Base-by-base conservation (phyloP, 1,139 yeast genomes). In the Debaryomyces fabryi region DNA sequence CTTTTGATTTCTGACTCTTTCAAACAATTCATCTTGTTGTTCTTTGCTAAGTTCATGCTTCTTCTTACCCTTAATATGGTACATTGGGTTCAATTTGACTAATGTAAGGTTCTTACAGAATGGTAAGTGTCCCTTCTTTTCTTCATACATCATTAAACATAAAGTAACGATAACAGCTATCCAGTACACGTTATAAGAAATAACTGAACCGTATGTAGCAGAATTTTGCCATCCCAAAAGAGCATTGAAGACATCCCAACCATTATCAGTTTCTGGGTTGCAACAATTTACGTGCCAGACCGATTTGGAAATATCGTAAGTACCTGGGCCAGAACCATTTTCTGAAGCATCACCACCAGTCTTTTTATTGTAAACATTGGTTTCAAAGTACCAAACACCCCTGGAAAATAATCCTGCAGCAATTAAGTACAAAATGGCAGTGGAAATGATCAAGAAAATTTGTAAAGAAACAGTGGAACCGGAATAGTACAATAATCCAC, bases 281-380 rank as follows among this genome's bases (percentile, higher is more conserved):
- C 97, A 91, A 72, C 97, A 91, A 76, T 91, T 90, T 53, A 91
- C 92, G 68, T 91, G 97, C 90, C 96, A 91, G 15, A 91, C 96
- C 7, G 89, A 71, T 60, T 80, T 78, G 49, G 75, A 61, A 57
- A 90, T 82, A 67, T 91, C 86, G 67, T 91, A 91, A 38, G 96
- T 85, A 62, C 97, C 97, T 43, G 96, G 92, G 57, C 97, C 97
- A 45, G 88, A 81, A 57, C 97, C 97, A 58, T 77, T 73, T 71
- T 91, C 97, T 37, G 93, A 76, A 35, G 96, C 95, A 71, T 90
- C 97, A 71, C 90, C 91, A 65, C 97, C 97, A 32, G 92, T 84
- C 44, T 71, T 65, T 52, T 74, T 61, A 68, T 81, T 80, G 71
- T 78, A 91, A 41, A 64, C 68, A 64, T 89, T 80, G 59, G 75